A percentile compares a stretch with the other conserved stretches of the same genome.
These are phyloP conservation scores for Ophiorrhiza pumila DNA, from an alignment of 257 asterid genomes.

Conservation along the genomic window DNA sequence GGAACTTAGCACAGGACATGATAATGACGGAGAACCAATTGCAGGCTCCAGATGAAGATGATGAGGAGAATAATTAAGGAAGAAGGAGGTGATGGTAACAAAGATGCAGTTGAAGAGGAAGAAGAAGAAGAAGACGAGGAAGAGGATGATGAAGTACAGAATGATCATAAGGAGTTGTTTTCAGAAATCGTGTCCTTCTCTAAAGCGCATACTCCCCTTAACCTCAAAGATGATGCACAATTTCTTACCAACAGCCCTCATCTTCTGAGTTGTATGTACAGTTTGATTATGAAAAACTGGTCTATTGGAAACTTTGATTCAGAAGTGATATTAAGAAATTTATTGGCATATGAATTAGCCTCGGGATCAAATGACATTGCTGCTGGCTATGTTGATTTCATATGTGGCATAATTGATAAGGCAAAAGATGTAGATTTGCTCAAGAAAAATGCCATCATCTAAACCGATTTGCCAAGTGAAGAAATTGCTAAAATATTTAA, in stretches of 20 bases:
- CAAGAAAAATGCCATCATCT: background rate
- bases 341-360: conserved; percentile 27
- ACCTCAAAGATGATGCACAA: background rate
- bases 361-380: conserved; percentile 1
- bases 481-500: conserved; percentile 19
- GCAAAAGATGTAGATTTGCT: conserved; percentile 21
- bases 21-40: conserved; percentile 49
- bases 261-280: conserved; percentile 31
- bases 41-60: background rate
- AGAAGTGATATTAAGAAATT: conserved; percentile 25
- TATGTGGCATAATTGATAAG: conserved; percentile 27
- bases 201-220: conserved; percentile 32
- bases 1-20: conserved; percentile 20
- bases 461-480: conserved; percentile 5
- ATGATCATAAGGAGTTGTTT: background rate
- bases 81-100: background rate
- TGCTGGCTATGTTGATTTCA: conserved; percentile 20
- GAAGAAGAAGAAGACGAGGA: background rate
- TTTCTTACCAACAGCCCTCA: conserved; percentile 6
- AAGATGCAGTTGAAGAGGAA: background rate
- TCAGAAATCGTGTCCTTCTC: conserved; percentile 10
- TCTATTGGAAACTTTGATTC: background rate
- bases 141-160: background rate
- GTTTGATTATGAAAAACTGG: conserved; percentile 15
- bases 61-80: background rate